Base-by-base conservation (phyloP, 371 early-diverging fungal genomes). In the Rhizomucor pusillus region DNA sequence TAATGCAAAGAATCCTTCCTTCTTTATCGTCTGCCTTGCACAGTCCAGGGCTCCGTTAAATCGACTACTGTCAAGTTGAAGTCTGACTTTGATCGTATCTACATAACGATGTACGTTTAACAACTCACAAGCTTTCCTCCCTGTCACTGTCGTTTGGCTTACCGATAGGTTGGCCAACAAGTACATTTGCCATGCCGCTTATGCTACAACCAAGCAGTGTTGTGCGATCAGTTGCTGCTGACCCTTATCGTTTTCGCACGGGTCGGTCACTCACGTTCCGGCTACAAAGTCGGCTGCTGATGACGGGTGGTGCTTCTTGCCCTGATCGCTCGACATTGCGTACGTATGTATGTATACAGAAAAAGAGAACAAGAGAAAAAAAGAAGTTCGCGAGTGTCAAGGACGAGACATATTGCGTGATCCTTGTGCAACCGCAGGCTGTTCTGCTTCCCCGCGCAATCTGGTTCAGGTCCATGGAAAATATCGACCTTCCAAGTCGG, bases 71-170 rank as follows among this genome's bases (percentile, higher is more conserved):
- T 74, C 70, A n/a, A 65, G 40, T 50, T 86, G 85, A 18, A 85
- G 63, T 36, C 85, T 63, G 46, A 88, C 90, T 66, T 91, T 91
- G 70, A 93, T 80, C 0, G 91, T 91, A 60, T 92, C 89, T 57
- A 87, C 70, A 16, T 86, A 87, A 51, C 86, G 86, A 0, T 86
- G 86, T 50, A 37, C 12, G 22, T 47, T 14, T 23, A 4, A 11
- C 3, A 16, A 5, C 6, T 39, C 14, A 0, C 52, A 24, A n/a
- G 6, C 14, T 9, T 18, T 12, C 44, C 43, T 19, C 37, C 37
- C 33, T 20, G 11, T 5, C 5, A 29, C 11, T 10, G 4, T 52
- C 33, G 18, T 14, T 11, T 43, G 9, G 11, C 16, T 54, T 54
- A 51, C 39, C 67, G 3, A 73, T 49, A 16, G 67, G 67, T 40